Base-by-base conservation (phyloP, 306 rosid genomes). In the Prunus davidiana region DNA sequence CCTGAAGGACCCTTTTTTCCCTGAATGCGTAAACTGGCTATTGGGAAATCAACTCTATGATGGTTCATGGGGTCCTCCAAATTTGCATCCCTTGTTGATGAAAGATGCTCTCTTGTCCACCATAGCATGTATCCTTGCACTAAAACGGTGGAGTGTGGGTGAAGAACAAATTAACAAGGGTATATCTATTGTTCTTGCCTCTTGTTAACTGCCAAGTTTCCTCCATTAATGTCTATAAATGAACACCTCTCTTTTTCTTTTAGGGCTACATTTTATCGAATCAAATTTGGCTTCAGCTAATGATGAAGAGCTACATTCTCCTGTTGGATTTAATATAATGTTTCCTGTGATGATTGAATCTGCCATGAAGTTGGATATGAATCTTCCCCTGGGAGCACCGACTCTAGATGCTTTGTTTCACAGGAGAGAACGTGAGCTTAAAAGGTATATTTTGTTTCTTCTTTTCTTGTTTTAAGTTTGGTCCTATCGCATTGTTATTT, bases 61-160 rank as follows among this genome's bases (percentile, higher is more conserved):
- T 76, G 98, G 98, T 19, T 89, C 92, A 5, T 94, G 97, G 98
- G 93, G 93, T 81, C 83, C 88, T 70, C 78, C 79, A 6, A 55
- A 64, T 54, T 64, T 68, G 51, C 81, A 89, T 78, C 85, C 90
- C 7, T 75, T 89, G 73, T 79, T 90, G 54, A 80, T 52, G 72
- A 90, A 92, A 78, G 93, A 88, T 66, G 81, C 93, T 83, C 87
- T 94, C 34, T 84, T 90, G 60, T 90, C 97, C 45, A 89, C 96
- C 79, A 85, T 92, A 79, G 87, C 95, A 2, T 82, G 90, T 63
- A 65, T 89, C 62, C 84, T 94, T 79, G 91, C 97, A 67, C 82
- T 94, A 43, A 89, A 89, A 80, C 91, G 72, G 52, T 90, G 93
- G 93, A 83, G 71, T 80, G 67, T 85, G 69, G 97, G 95, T 27